These are phyloP conservation scores for Scytalidium lignicola DNA, from an alignment of 2,329 filamentous ascomycete species.

Conservation along the genomic window DNA sequence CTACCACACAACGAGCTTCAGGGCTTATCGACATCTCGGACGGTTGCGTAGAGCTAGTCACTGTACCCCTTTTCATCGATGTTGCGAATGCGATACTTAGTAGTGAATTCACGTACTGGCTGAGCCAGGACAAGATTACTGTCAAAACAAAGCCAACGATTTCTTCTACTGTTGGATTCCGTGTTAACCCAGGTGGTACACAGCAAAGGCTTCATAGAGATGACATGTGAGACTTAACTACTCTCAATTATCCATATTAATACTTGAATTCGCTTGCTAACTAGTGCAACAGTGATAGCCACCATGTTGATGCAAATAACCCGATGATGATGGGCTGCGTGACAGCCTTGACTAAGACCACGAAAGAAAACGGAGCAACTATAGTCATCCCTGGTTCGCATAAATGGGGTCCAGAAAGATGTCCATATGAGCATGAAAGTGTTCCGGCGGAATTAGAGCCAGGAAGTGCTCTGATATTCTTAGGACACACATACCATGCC, in stretches of 20 bases:
- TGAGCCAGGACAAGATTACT: conserved; percentile 25
- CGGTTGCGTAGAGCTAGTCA: conserved; percentile 32
- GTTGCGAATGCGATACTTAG: conserved; percentile 31
- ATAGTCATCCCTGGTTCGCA: conserved; percentile 36
- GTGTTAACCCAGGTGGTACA: conserved; percentile 34
- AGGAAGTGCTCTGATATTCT: conserved; percentile 35
- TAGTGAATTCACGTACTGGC: conserved; percentile 33
- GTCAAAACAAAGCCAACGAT: conserved; percentile 33
- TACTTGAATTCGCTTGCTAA: too few relatives aligned
- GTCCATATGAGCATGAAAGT: conserved; percentile 32
- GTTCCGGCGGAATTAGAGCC: conserved; percentile 34
- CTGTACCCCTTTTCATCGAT: conserved; percentile 30
- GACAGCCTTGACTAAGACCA: conserved; percentile 35
- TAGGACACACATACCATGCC: conserved; percentile 36
- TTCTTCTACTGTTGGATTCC: conserved; percentile 32
- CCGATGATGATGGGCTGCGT: conserved; percentile 34
- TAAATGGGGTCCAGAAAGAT: conserved; percentile 34
- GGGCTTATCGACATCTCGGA: conserved; percentile 34
- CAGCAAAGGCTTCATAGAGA: conserved; percentile 35
- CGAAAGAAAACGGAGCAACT: conserved; percentile 36
- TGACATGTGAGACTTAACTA: conserved; percentile 18
- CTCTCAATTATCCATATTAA: too few relatives aligned
- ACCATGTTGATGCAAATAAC: conserved; percentile 28
- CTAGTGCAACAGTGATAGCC: conserved; percentile 20
- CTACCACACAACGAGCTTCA: conserved; percentile 34